Evolutionary conservation across 2,329 filamentous ascomycete genomes (phyloP).

Genomic region (Raffaelea albimanens): DNA sequence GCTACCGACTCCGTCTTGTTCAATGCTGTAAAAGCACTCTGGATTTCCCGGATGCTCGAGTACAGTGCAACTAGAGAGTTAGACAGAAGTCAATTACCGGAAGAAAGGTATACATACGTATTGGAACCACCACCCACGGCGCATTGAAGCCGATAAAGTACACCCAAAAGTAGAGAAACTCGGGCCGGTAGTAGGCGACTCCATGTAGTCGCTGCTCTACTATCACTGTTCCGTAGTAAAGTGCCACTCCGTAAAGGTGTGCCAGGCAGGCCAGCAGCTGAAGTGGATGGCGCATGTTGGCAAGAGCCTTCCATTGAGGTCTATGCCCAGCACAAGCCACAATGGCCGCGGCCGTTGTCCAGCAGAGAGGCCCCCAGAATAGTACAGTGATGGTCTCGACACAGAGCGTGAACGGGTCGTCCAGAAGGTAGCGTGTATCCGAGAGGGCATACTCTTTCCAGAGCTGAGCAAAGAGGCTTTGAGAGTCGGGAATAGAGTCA

Average conservation of each 20-base stretch:
- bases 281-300: constrained; percentile 32
- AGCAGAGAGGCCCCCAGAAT: constrained; percentile 50
- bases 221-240: constrained; percentile 52
- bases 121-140: constrained; percentile 50
- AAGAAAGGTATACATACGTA: constrained; percentile 27
- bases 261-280: constrained; percentile 42
- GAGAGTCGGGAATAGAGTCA: constrained; percentile 51
- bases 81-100: background rate
- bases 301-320: too few relatives aligned
- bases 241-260: constrained; percentile 50
- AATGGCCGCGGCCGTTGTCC: constrained; percentile 37
- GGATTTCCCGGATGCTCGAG: constrained; percentile 3
- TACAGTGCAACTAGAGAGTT: constrained; percentile 4
- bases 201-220: constrained; percentile 35
- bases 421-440: constrained; percentile 77
- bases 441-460: constrained; percentile 91
- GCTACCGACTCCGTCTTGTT: background rate
- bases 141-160: constrained; percentile 54
- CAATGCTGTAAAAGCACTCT: constrained; percentile 1
- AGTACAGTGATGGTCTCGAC: constrained; percentile 74
- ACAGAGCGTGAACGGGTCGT: constrained; percentile 76
- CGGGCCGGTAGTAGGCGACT: constrained; percentile 45
- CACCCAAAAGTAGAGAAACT: constrained; percentile 52
- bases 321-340: constrained; percentile 19
- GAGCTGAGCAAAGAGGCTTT: constrained; percentile 70